Evolutionary conservation across 1,284 basidiomycete species (phyloP).

Genomic region (Rugosomyces carneus): DNA sequence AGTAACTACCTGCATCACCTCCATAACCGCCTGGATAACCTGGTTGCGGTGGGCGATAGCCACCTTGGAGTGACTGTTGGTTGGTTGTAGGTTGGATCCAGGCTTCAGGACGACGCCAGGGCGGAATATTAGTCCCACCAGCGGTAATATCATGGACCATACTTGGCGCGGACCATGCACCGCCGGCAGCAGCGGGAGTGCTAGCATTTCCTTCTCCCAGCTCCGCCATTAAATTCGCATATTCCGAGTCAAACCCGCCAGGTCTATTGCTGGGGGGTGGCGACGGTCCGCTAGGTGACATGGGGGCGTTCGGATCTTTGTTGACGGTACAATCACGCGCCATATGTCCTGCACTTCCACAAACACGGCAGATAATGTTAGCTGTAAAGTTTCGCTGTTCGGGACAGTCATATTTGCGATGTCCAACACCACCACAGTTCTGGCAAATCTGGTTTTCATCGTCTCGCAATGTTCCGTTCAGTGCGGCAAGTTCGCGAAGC

Average conservation of each 20-base stretch:
- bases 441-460: constrained; percentile 99
- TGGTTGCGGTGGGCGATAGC: constrained; percentile 49
- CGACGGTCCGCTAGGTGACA: constrained; percentile 28
- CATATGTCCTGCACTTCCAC: constrained; percentile 95
- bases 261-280: constrained; percentile 41
- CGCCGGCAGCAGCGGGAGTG: constrained; percentile 46
- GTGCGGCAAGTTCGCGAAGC: constrained; percentile 92
- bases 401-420: constrained; percentile 96
- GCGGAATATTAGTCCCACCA: constrained; percentile 75
- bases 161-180: constrained; percentile 55
- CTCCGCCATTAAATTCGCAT: constrained; percentile 96
- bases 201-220: constrained; percentile 80
- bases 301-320: constrained; percentile 63
- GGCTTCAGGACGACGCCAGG: constrained; percentile 81
- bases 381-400: constrained; percentile 96
- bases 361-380: constrained; percentile 95
- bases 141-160: constrained; percentile 70
- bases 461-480: constrained; percentile 98
- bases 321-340: constrained; percentile 91
- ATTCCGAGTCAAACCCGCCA: constrained; percentile 92
- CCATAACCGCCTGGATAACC: constrained; percentile 34
- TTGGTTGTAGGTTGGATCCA: constrained; percentile 57
- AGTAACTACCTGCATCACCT: constrained; percentile 35
- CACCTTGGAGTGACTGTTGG: constrained; percentile 41
- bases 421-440: constrained; percentile 92